phyloP scores from a whole-genome alignment of 306 rosid genomes.

The Casuarina equisetifolia region DNA sequence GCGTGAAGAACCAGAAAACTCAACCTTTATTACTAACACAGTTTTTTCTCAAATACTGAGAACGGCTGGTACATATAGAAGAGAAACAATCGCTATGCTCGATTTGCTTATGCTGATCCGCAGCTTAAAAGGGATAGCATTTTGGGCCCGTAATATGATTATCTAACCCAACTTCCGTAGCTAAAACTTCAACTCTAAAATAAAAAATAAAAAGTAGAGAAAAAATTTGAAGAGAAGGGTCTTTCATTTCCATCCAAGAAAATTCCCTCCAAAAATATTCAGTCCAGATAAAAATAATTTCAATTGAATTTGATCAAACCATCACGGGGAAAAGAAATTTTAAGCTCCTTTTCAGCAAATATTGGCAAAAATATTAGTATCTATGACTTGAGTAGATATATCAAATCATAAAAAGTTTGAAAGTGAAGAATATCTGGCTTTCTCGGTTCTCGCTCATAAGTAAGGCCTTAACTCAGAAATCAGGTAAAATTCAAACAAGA shows the following conservation, averaged over 20 bases:
- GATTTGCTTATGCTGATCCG: background rate
- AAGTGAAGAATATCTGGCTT: background rate
- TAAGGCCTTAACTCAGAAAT: background rate
- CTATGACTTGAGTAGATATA: background rate
- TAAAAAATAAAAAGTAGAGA: no score
- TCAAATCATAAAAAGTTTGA: no score
- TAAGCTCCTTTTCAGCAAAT: background rate
- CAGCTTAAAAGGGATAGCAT: background rate
- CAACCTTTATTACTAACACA: background rate
- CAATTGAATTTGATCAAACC: background rate
- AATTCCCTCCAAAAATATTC: background rate
- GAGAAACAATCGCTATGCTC: background rate
- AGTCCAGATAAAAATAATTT: background rate
- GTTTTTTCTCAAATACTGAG: background rate
- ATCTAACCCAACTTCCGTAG: background rate
- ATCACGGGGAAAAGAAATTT: background rate
- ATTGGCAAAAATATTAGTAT: no score
- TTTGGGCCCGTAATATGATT: background rate
- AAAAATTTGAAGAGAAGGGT: background rate
- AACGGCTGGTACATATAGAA: background rate
- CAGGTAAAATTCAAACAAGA: background rate
- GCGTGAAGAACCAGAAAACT: background rate
- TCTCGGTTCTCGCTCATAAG: background rate
- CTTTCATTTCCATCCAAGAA: background rate
- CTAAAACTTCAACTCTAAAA: background rate